Evolutionary conservation across 2,329 filamentous ascomycete species (phyloP), one percentile per base, ranked within the genome.

Genomic region (Aspergillus candidus): DNA sequence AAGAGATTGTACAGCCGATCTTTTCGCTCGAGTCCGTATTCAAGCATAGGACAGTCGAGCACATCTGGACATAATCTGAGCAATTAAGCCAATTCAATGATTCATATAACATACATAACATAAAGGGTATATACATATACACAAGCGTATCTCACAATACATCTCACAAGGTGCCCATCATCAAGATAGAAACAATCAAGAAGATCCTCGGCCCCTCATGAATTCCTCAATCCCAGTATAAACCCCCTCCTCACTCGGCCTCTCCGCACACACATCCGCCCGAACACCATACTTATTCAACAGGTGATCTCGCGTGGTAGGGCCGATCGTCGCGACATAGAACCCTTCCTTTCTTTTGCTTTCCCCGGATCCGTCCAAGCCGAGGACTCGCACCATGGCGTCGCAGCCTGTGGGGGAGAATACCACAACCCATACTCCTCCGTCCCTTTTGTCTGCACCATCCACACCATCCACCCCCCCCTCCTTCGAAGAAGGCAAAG

Each of bases 321-420:
- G 91, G 1, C 93, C 93, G 65, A 98, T 98, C 0, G 90, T 94
- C 11, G 84, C 88, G 48, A 97, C 73, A 50, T 78, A 81, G 1
- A 82, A 45, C 38, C 37, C 51, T 41, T 46, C 40, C 44, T 27
- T 34, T 39, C 12, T 39, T 44, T 27, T 11, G 12, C 38, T 35
- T 15, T 40, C 31, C n/a, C 62, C 39, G 46, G 35, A 30, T 17
- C 15, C 34, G 10, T 10, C 30, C 32, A 43, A 35, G 18, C 62
- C 68, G 41, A 83, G 58, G 40, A 72, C 71, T 47, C 71, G 68
- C 10, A 83, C 63, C 77, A 83, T 80, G 12, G 76, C 75, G 56
- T 76, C 74, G 56, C 79, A 82, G 11, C 79, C 79, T 29, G 77
- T 78, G 4, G 79, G 79, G 40, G 78, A 82, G 51, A 83, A 83